A percentile compares a stretch with the other conserved stretches of the same genome.
These are phyloP conservation scores for Fragilaria radians DNA, from an alignment of 108 stramenopile species.

Conservation along the genomic window DNA sequence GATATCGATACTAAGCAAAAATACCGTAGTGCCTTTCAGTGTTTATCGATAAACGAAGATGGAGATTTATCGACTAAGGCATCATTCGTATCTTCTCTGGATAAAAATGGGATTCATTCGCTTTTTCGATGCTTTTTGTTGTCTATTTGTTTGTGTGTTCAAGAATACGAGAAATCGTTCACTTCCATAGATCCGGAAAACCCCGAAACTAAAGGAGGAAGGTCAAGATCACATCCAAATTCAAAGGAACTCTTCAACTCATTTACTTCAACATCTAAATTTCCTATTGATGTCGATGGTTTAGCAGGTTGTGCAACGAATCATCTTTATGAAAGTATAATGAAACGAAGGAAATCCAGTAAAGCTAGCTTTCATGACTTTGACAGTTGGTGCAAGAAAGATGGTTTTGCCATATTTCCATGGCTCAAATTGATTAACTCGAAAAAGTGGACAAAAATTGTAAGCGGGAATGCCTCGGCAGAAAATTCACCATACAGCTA, in stretches of 20 bases:
- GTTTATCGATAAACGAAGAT: constrained; percentile 9
- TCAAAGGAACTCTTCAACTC: too few relatives aligned
- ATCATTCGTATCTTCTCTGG: constrained; percentile 11
- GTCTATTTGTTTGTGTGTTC: constrained; percentile 59
- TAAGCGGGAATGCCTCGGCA: constrained; percentile 6
- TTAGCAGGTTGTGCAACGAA: too few relatives aligned
- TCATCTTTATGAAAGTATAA: too few relatives aligned
- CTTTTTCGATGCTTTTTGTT: constrained; percentile 63
- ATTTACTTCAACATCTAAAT: too few relatives aligned
- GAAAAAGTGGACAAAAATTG: constrained; percentile 58
- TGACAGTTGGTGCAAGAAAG: constrained; percentile 74
- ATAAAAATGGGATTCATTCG: constrained; percentile 31
- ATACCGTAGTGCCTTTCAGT: constrained; percentile 45
- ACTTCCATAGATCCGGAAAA: background rate
- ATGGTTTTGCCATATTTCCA: constrained; percentile 67
- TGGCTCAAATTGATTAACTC: constrained; percentile 84
- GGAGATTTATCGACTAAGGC: background rate
- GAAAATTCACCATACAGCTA: background rate
- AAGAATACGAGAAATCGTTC: constrained; percentile 12
- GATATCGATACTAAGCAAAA: constrained; percentile 56
- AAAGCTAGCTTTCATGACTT: constrained; percentile 64
- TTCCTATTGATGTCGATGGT: too few relatives aligned
- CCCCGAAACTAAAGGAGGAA: background rate
- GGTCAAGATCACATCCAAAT: background rate
- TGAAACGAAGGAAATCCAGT: too few relatives aligned